Evolutionary conservation across 192 early-diverging fungal species (phyloP), one percentile per base, ranked within the genome.

Genomic region (Backusella australiensis): DNA sequence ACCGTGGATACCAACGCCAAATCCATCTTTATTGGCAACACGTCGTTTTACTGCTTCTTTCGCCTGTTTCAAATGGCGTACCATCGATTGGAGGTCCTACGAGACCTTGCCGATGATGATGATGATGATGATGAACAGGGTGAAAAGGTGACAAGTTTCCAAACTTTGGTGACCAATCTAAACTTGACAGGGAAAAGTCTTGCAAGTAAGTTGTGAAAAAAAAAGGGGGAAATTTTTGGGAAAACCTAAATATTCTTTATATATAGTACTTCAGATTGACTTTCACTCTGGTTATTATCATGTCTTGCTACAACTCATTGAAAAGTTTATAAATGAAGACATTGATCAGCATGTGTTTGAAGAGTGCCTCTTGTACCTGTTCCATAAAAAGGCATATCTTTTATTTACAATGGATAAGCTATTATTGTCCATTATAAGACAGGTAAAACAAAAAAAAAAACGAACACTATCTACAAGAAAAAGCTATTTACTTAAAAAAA

Each of bases 391-490:
- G 36, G 98, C 94, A 1, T 97, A 98, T 78, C 79, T 92, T 52
- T 86, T 95, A 35, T 93, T 97, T 77, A 97, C 96, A 0, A 84
- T 98, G 7, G 97, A 98, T 83, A 95, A 94, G 75, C 86, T 97
- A 23, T 85, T 95, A 26, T 86, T 89, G 74, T 84, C 89, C 7
- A 83, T 97, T 59, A 86, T 92, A 15, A 97, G 96, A 83, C 91
- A 93, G 81, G 91, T 92, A 82, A 67, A 32, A 0, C 32, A 32
- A 32, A 32, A 32, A 2, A 2, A 32, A 32, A 1, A 4, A n/a
- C 49, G 41, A 8, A 23, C 0, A 53, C 12, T 12, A 14, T 4
- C 29, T 23, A 42, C 17, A 34, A 71, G 69, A 44, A 44, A 17
- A 14, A 44, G 42, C 42, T 39, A 71, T 39, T 15, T 21, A 15